Base-by-base conservation (phyloP, 768 basidiomycete genomes). In the Hericium erinaceus region DNA sequence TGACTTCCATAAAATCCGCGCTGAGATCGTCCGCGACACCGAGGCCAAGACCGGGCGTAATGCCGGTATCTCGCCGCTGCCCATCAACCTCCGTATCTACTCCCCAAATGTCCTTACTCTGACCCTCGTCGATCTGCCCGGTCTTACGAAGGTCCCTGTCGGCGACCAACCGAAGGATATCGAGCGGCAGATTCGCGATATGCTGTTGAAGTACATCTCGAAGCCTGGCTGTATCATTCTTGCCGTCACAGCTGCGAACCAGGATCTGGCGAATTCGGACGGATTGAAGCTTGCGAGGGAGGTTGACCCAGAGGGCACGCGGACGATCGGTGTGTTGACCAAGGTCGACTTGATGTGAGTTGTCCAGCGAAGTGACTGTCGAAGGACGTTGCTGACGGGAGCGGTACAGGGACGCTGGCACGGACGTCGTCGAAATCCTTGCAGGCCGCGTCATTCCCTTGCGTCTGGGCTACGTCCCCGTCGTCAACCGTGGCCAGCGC, bases 41-140 rank as follows among this genome's bases (percentile, higher is more conserved):
- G 97, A 98, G 69, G 90, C 91, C 58, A 98, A 98, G 81, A 99
- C 97, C 0, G 97, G 97, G 58, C 90, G 89, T 72, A 99, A 99
- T 69, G 95, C 95, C 44, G 95, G 97, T 58, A 98, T 98, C 67
- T 98, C 97, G 2, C 93, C 97, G 13, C 82, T 85, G 58, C 94
- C 97, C 56, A 99, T 98, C 81, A 98, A 98, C 74, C 76, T 99
- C 57, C 92, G 97, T 60, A 89, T 99, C 72, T 98, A 83, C 77
- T 98, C 95, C 1, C 97, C 97, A 26, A 92, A 98, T 66, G 95
- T 98, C 68, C 81, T 98, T 58, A 99, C 97, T 9, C 81, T 99
- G 22, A 99, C 97, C 33, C 80, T 99, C 58, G 95, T 99, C 75
- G 97, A 99, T 75, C 76, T 99, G 50, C 97, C 97, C 52, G 97